Percentiles rank a stretch among this genome's conserved stretches.
Evolutionary conservation across 768 basidiomycete species (phyloP).

Genomic region (Xerocomellus dryophilus): DNA sequence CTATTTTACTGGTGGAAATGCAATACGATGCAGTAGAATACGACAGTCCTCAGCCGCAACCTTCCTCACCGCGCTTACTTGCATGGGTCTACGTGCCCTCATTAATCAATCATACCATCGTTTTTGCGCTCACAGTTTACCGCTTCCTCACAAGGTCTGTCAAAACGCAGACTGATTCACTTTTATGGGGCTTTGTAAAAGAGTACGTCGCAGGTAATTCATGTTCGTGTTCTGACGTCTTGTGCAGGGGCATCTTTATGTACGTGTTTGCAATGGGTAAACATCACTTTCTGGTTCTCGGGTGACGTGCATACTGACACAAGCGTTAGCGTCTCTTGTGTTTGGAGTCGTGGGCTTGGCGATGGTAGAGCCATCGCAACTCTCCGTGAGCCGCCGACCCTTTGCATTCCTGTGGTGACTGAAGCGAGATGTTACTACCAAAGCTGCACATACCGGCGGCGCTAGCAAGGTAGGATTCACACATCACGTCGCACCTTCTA

Average conservation of each 20-base stretch:
- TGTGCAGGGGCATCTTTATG: slow-evolving; percentile 13
- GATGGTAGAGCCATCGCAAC: slow-evolving; percentile 10
- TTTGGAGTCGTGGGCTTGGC: slow-evolving; percentile 2
- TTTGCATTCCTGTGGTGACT: background rate
- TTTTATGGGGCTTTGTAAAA: slow-evolving; percentile 18
- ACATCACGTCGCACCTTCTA: background rate
- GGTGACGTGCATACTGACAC: background rate
- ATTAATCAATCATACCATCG: slow-evolving; percentile 11
- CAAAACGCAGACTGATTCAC: background rate
- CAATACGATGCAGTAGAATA: background rate
- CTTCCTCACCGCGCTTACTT: background rate
- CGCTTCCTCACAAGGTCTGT: slow-evolving; percentile 13
- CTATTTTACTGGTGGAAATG: background rate
- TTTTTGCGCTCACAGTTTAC: slow-evolving; percentile 16
- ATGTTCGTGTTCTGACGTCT: background rate
- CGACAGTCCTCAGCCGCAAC: background rate
- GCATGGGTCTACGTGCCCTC: slow-evolving; percentile 15
- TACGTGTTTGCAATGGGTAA: slow-evolving; percentile 7
- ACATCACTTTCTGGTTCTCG: background rate
- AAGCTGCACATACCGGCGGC: slow-evolving; percentile 3
- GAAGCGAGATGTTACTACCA: background rate
- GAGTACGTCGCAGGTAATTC: slow-evolving; percentile 7
- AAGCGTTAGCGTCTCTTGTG: background rate
- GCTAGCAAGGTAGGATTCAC: slow-evolving; percentile 1
- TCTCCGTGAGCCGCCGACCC: background rate